phyloP scores from a whole-genome alignment of 352 stramenopile species.

The Paralagenidium karlingii region DNA sequence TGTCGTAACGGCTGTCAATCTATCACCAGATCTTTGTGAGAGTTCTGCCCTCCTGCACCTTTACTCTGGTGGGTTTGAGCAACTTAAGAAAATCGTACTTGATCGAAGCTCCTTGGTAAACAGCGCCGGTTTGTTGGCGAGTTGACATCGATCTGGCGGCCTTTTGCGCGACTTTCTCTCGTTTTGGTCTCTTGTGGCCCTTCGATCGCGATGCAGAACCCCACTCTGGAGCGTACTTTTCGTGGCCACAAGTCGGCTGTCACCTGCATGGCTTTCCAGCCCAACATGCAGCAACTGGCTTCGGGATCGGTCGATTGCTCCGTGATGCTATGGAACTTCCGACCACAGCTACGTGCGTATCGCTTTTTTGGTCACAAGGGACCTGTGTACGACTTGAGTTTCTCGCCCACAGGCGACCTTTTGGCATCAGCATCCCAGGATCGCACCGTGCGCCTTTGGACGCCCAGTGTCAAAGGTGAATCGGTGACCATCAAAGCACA shows the following conservation, averaged over 20 bases:
- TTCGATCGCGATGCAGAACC: constrained; percentile 30
- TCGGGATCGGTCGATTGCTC: constrained; percentile 58
- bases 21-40: too few species aligned
- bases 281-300: constrained; percentile 77
- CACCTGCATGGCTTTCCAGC: constrained; percentile 69
- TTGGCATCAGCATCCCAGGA: constrained; percentile 85
- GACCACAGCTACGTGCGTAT: constrained; percentile 66
- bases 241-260: constrained; percentile 72
- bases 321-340: constrained; percentile 91
- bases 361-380: constrained; percentile 69
- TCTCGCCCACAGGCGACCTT: constrained; percentile 67
- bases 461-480: constrained; percentile 61
- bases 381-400: constrained; percentile 59
- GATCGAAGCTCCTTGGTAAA: too few species aligned
- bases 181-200: too few species aligned
- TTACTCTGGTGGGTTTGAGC: too few species aligned
- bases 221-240: constrained; percentile 82
- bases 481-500: constrained; percentile 61
- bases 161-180: too few species aligned
- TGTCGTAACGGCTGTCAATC: too few species aligned
- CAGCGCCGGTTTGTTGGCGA: too few species aligned
- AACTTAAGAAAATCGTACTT: too few species aligned
- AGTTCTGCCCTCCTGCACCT: too few species aligned
- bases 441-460: constrained; percentile 86
- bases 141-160: too few species aligned